Evolutionary conservation across 306 rosid species (phyloP).

Genomic region (Phaseolus lunatus): DNA sequence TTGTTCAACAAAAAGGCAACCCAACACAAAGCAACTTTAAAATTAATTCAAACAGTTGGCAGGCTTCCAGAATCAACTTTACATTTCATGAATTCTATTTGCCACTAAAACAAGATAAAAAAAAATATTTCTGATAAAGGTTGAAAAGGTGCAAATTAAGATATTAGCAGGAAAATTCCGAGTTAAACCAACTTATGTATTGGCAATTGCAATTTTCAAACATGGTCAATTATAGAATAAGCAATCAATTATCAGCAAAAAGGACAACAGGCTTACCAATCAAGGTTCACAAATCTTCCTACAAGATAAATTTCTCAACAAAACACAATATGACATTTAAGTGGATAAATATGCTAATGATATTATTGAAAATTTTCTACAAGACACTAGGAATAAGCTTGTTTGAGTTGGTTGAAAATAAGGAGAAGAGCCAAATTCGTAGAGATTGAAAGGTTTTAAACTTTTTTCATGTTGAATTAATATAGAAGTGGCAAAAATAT

Average conservation of each 20-base stretch:
- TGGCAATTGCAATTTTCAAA: conserved; percentile 7
- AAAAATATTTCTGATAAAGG: neutral
- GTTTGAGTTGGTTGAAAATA: conserved; percentile 19
- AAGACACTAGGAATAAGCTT: conserved; percentile 27
- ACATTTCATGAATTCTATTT: neutral
- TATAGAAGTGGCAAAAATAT: conserved; percentile 15
- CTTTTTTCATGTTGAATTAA: neutral
- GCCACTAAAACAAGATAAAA: conserved; percentile 13
- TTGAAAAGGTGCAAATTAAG: neutral
- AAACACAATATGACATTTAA: conserved; percentile 35
- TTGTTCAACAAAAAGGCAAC: conserved; percentile 30
- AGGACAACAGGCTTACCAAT: conserved; percentile 17
- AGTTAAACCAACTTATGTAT: conserved; percentile 32
- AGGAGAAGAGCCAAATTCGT: conserved; percentile 13
- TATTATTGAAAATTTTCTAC: conserved; percentile 18
- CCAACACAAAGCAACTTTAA: conserved; percentile 16
- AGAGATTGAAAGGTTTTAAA: conserved; percentile 26
- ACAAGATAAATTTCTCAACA: conserved; percentile 9
- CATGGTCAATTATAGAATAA: conserved; percentile 13
- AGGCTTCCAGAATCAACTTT: conserved; percentile 16
- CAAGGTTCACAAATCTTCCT: conserved; percentile 27
- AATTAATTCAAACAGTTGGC: conserved; percentile 2
- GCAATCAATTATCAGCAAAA: conserved; percentile 41
- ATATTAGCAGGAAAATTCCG: conserved; percentile 24
- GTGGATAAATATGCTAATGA: conserved; percentile 4